A percentile compares a stretch with the other conserved stretches of the same genome.
Conservation (phyloP, 495 filamentous ascomycete genomes). For the Hypoxylon fuscum region DNA sequence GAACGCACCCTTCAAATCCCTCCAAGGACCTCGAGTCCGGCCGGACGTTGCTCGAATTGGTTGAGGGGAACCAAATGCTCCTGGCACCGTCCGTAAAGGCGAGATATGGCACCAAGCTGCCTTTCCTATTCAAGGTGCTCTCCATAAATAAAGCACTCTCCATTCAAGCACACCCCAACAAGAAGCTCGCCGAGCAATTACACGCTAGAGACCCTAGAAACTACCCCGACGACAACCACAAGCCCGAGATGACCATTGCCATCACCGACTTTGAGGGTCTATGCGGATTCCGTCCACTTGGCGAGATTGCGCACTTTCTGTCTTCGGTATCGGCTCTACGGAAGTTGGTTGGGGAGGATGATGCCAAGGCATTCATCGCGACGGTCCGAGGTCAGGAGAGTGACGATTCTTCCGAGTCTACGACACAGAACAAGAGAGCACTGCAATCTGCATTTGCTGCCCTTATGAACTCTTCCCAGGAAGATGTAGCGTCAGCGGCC, state of each 20-base stretch:
- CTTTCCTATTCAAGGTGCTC: constrained; percentile 97
- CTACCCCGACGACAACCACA: constrained; percentile 99
- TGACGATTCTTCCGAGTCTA: constrained; percentile 58
- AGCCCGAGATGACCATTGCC: constrained; percentile 98
- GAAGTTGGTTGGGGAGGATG: constrained; percentile 75
- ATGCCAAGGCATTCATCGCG: constrained; percentile 72
- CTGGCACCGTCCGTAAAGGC: constrained; percentile 75
- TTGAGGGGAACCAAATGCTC: constrained; percentile 86
- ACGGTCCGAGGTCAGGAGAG: constrained; percentile 70
- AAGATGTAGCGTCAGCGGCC: constrained; percentile 69
- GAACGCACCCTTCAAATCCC: constrained; percentile 93
- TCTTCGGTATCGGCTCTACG: constrained; percentile 75
- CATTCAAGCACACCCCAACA: constrained; percentile 98
- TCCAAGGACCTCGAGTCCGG: constrained; percentile 87
- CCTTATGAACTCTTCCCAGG: constrained; percentile 78
- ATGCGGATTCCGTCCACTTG: constrained; percentile 91
- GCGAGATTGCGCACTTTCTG: constrained; percentile 88
- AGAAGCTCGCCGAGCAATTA: constrained; percentile 91
- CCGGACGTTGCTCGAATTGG: constrained; percentile 87
- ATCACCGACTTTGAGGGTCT: constrained; percentile 95
- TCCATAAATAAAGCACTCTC: constrained; percentile 93
- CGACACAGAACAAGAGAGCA: constrained; percentile 78
- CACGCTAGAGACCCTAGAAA: constrained; percentile 88
- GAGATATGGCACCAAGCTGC: constrained; percentile 80
- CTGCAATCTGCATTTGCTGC: constrained; percentile 76